These are phyloP conservation scores for Pholiota microspora DNA, from an alignment of 768 basidiomycete species.

Conservation along the genomic window DNA sequence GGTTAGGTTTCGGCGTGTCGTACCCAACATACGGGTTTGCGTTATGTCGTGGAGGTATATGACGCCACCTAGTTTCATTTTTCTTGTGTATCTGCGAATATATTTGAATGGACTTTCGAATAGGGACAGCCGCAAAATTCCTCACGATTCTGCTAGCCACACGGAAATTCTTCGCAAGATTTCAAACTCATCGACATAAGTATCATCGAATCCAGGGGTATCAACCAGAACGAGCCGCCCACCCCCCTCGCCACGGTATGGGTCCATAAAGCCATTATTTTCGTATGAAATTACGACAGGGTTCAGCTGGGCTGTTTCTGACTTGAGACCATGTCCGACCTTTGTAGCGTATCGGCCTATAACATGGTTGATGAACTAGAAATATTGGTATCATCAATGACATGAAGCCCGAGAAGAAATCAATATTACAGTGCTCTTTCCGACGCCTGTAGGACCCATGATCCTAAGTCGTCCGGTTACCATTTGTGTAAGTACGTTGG, in stretches of 20 bases:
- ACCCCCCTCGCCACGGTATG: not conserved
- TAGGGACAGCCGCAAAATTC: not conserved
- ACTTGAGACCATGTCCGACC: not conserved
- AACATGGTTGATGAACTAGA: not conserved
- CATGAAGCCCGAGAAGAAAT: not conserved
- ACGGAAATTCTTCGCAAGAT: not conserved
- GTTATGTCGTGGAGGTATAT: slow-evolving; percentile 4
- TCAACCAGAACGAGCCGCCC: not conserved
- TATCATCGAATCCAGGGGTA: not conserved
- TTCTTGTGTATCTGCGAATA: not conserved
- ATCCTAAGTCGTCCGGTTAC: not conserved
- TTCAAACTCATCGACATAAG: not conserved
- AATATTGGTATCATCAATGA: not conserved
- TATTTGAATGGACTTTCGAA: not conserved
- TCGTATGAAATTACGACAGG: not conserved
- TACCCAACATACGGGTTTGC: slow-evolving; percentile 1
- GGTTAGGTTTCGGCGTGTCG: not conserved
- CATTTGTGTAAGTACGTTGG: no score
- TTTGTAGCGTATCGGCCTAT: not conserved
- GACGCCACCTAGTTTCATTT: not conserved
- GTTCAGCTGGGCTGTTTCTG: not conserved
- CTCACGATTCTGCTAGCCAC: not conserved
- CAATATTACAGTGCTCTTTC: not conserved
- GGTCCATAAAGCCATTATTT: not conserved
- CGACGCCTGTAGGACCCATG: not conserved